Conservation (phyloP, 495 filamentous ascomycete species). For the Aspergillus mulundensis region DNA sequence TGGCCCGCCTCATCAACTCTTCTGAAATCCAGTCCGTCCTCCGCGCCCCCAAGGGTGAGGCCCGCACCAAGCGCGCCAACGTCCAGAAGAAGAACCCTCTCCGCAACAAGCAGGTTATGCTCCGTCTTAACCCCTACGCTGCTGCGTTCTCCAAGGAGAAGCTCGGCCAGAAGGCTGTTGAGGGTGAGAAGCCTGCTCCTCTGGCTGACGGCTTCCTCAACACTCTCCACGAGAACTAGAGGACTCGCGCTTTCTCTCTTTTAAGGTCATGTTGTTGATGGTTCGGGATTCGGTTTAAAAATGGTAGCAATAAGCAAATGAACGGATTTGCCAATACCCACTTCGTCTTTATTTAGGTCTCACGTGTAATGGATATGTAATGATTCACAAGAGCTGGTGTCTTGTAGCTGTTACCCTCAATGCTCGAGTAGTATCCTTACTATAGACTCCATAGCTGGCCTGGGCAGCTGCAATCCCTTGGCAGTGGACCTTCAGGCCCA, state of each 20-base stretch:
- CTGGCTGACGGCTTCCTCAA: constrained; percentile 47
- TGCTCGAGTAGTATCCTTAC: neutral
- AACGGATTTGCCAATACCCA: constrained; percentile 26
- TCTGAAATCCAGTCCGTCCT: constrained; percentile 96
- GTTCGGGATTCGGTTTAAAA: constrained; percentile 11
- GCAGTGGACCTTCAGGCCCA: neutral
- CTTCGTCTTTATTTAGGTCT: neutral
- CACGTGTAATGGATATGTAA: constrained; percentile 13
- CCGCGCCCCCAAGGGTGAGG: constrained; percentile 79
- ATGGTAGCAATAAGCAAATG: constrained; percentile 23
- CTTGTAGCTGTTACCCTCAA: neutral
- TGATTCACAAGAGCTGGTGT: constrained; percentile 7
- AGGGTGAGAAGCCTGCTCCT: constrained; percentile 50
- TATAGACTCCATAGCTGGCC: neutral
- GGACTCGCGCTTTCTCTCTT: constrained; percentile 13
- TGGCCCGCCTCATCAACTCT: constrained; percentile 96
- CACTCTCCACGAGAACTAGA: constrained; percentile 54
- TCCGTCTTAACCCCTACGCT: constrained; percentile 96
- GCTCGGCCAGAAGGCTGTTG: constrained; percentile 60
- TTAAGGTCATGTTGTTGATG: constrained; percentile 15
- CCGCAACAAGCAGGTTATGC: constrained; percentile 92
- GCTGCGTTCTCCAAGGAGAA: constrained; percentile 78
- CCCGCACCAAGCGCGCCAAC: constrained; percentile 80
- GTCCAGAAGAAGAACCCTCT: constrained; percentile 99
- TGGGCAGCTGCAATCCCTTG: too few species aligned